These are phyloP conservation scores for Ceratopteris richardii DNA, from an alignment of 75 land plant genomes.

Conservation along the genomic window DNA sequence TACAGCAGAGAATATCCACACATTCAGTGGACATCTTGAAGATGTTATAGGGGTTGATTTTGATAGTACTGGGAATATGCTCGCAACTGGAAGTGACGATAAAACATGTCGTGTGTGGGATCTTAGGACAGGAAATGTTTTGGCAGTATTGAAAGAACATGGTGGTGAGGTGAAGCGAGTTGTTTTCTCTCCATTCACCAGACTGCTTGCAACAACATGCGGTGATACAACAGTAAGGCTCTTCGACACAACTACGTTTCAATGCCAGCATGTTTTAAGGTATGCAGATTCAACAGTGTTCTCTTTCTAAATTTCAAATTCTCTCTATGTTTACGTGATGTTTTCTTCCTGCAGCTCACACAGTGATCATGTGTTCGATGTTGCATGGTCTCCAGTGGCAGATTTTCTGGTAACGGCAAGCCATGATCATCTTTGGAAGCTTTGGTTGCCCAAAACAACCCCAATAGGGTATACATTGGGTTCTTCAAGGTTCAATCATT, in stretches of 20 bases:
- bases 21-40: conserved; percentile 30
- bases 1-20: conserved; percentile 22
- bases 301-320: no score
- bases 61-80: conserved; percentile 25
- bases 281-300: neutral
- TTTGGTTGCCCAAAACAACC: conserved; percentile 29
- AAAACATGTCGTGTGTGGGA: conserved; percentile 36
- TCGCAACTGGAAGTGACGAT: conserved; percentile 40
- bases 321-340: no score
- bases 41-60: conserved; percentile 41
- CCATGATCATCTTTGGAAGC: conserved; percentile 36
- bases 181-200: conserved; percentile 28
- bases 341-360: conserved; percentile 21
- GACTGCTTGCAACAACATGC: conserved; percentile 32
- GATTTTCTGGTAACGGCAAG: conserved; percentile 44
- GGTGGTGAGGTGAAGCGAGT: conserved; percentile 37
- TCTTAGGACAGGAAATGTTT: conserved; percentile 17
- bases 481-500: conserved; percentile 7
- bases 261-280: conserved; percentile 30
- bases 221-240: conserved; percentile 36
- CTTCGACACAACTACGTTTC: conserved; percentile 27
- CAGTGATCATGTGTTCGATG: conserved; percentile 37
- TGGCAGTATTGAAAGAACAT: conserved; percentile 26
- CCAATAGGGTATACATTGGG: conserved; percentile 10
- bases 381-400: conserved; percentile 39